Conservation (phyloP, 352 stramenopile genomes). For the Nothophytophthora sp. region DNA sequence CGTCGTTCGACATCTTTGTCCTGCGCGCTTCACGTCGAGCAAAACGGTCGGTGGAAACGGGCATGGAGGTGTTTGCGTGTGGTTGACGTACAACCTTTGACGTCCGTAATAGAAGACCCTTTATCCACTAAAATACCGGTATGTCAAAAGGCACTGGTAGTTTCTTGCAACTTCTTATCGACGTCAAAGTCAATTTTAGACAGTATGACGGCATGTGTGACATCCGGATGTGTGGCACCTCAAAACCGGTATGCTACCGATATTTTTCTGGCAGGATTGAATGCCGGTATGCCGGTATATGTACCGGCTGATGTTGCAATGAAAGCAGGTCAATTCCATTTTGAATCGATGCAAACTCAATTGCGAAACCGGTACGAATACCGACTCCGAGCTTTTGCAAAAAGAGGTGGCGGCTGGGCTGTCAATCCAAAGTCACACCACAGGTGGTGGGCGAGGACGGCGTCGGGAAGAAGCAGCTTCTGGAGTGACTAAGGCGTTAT, state of each 20-base stretch:
- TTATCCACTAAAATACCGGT: background rate
- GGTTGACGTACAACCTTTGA: background rate
- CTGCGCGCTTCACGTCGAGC: background rate
- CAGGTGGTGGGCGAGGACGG: conserved; percentile 14
- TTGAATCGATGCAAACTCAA: too few species aligned
- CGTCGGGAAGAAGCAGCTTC: conserved; percentile 17
- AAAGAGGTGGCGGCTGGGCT: too few species aligned
- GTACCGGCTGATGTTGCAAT: too few species aligned
- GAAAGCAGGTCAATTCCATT: too few species aligned
- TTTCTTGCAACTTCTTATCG: background rate
- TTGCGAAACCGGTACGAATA: too few species aligned
- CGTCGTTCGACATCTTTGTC: conserved; percentile 22
- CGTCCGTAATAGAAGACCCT: too few species aligned
- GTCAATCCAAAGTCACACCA: too few species aligned
- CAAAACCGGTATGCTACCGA: too few species aligned
- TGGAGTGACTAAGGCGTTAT: conserved; percentile 8
- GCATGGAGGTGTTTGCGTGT: conserved; percentile 10
- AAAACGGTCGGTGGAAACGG: conserved; percentile 14
- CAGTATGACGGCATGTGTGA: background rate
- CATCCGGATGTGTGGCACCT: background rate
- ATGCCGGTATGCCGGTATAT: too few species aligned
- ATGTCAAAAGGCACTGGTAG: background rate
- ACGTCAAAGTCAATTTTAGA: background rate
- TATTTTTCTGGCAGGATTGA: too few species aligned
- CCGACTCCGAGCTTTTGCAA: too few species aligned